Conservation (phyloP, 1,284 basidiomycete species). For the Trichosporon ovoides region DNA sequence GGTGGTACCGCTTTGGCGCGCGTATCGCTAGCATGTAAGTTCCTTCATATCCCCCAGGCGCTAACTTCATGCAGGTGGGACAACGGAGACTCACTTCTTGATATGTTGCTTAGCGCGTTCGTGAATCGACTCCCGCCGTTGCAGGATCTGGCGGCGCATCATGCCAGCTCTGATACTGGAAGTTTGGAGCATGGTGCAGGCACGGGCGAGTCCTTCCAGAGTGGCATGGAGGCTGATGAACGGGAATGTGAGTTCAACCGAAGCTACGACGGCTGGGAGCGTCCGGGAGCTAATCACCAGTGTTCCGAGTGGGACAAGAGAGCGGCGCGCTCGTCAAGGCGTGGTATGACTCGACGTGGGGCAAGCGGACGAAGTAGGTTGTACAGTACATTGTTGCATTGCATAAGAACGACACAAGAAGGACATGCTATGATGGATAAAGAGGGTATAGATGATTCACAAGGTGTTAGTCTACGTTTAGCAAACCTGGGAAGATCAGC, state of each 20-base stretch:
- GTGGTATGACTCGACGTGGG: conserved; percentile 63
- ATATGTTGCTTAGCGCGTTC: conserved; percentile 72
- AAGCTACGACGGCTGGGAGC: neutral
- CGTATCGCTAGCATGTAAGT: conserved; percentile 57
- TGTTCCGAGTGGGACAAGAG: conserved; percentile 76
- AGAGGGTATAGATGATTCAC: neutral
- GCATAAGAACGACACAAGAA: neutral
- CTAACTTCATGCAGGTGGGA: conserved; percentile 16
- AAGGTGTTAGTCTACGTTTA: no score
- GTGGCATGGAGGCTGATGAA: conserved; percentile 81
- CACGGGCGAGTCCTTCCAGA: conserved; percentile 67
- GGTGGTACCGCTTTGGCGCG: conserved; percentile 85
- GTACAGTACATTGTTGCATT: conserved; percentile 5
- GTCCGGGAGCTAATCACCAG: conserved; percentile 49
- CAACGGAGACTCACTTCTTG: conserved; percentile 36
- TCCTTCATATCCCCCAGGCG: neutral
- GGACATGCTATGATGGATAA: neutral
- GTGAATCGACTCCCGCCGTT: conserved; percentile 68
- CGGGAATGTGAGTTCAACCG: conserved; percentile 65
- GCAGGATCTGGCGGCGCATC: conserved; percentile 84
- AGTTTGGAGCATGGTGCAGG: conserved; percentile 41
- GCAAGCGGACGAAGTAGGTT: conserved; percentile 7
- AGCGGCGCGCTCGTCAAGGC: conserved; percentile 66
- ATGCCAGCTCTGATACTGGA: conserved; percentile 58
- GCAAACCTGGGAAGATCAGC: no score